phyloP scores from a whole-genome alignment of 1,139 yeast genomes.

The Yarrowia galli region DNA sequence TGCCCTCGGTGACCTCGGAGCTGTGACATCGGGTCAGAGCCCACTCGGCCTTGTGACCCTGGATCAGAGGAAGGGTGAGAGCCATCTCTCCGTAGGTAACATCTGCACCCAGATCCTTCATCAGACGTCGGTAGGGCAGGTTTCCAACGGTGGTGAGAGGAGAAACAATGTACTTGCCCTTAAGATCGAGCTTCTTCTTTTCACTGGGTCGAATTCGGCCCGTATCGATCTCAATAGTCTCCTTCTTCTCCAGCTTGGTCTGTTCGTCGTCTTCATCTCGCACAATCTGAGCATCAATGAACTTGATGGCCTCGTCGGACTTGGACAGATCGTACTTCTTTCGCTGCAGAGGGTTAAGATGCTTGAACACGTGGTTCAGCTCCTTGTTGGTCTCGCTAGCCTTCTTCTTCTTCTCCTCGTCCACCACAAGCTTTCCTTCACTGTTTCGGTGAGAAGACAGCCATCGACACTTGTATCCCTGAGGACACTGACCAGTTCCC shows the following conservation, averaged over 20 bases:
- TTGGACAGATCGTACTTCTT: conserved; percentile 64
- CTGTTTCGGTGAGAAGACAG: conserved; percentile 69
- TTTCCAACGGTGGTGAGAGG: conserved; percentile 98
- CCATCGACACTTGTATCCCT: conserved; percentile 94
- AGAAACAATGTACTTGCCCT: conserved; percentile 82
- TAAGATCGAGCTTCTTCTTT: conserved; percentile 73
- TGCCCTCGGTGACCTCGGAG: conserved; percentile 62
- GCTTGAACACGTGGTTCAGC: conserved; percentile 66
- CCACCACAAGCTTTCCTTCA: conserved; percentile 57
- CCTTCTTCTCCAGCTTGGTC: conserved; percentile 42
- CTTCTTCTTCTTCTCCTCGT: conserved; percentile 53
- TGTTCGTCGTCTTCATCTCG: conserved; percentile 34
- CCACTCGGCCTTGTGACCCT: conserved; percentile 95
- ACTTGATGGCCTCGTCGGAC: conserved; percentile 63
- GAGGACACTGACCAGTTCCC: conserved; percentile 88
- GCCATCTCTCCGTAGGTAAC: conserved; percentile 98
- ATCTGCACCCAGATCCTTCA: conserved; percentile 92
- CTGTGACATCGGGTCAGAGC: conserved; percentile 91
- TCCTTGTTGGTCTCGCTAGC: conserved; percentile 57
- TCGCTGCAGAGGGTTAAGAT: conserved; percentile 67
- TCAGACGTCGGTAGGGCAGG: conserved; percentile 89
- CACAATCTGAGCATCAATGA: conserved; percentile 53
- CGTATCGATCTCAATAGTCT: conserved; percentile 40
- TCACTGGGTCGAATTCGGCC: conserved; percentile 68
- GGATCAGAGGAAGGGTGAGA: conserved; percentile 78